phyloP scores from a whole-genome alignment of 306 rosid species.

The Arachis stenosperma region DNA sequence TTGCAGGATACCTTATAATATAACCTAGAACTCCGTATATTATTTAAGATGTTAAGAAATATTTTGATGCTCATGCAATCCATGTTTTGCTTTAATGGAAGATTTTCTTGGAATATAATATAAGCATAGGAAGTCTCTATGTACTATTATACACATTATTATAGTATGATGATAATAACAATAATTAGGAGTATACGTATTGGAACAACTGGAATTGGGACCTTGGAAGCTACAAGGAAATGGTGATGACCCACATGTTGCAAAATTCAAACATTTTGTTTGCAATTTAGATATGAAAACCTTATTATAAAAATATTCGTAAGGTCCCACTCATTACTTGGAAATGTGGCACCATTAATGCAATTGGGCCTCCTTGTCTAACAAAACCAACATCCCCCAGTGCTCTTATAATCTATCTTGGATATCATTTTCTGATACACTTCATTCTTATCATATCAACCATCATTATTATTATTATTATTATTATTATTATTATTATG shows the following conservation, averaged over 20 bases:
- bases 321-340: slow-evolving; percentile 59
- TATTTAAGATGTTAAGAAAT: slow-evolving; percentile 37
- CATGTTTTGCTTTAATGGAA: slow-evolving; percentile 47
- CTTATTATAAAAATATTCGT: slow-evolving; percentile 14
- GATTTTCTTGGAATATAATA: slow-evolving; percentile 52
- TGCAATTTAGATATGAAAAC: slow-evolving; percentile 38
- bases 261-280: slow-evolving; percentile 47
- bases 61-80: slow-evolving; percentile 51
- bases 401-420: slow-evolving; percentile 69
- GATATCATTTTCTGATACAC: slow-evolving; percentile 54
- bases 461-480: background rate
- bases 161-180: slow-evolving; percentile 19
- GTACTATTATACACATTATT: background rate
- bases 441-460: slow-evolving; percentile 48
- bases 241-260: slow-evolving; percentile 58
- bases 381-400: slow-evolving; percentile 81
- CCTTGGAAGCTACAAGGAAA: slow-evolving; percentile 56
- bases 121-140: slow-evolving; percentile 41
- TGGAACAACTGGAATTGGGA: slow-evolving; percentile 61
- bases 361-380: slow-evolving; percentile 54
- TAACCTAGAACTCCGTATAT: slow-evolving; percentile 37
- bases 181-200: slow-evolving; percentile 30
- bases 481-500: background rate
- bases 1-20: slow-evolving; percentile 41
- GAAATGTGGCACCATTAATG: slow-evolving; percentile 59